A percentile compares a stretch with the other conserved stretches of the same genome.
phyloP scores from a whole-genome alignment of 2,329 filamentous ascomycete species.

The Raffaelea ambrosiae region DNA sequence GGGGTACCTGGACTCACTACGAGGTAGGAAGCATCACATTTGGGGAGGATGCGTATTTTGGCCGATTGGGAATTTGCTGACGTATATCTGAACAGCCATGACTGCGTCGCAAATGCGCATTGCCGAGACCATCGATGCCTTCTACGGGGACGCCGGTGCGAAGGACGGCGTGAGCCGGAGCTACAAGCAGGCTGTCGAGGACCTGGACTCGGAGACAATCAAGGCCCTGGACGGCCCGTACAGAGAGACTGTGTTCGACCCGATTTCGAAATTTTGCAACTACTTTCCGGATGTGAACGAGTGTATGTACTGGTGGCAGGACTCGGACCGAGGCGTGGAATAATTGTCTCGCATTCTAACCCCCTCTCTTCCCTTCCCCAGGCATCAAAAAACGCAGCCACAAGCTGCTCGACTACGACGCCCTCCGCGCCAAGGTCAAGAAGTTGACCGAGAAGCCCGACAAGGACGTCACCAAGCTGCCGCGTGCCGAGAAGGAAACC shows the following conservation, averaged over 20 bases:
- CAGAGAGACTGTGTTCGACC: slow-evolving; percentile 86
- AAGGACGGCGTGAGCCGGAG: slow-evolving; percentile 91
- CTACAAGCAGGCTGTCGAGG: slow-evolving; percentile 97
- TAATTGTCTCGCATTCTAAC: background rate
- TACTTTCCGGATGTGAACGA: slow-evolving; percentile 99
- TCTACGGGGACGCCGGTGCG: slow-evolving; percentile 93
- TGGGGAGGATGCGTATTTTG: background rate
- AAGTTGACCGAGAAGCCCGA: slow-evolving; percentile 96
- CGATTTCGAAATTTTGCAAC: slow-evolving; percentile 90
- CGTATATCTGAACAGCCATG: slow-evolving; percentile 70
- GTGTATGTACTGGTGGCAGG: slow-evolving; percentile 47
- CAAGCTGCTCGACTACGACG: slow-evolving; percentile 97
- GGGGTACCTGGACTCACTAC: slow-evolving; percentile 90
- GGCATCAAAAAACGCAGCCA: slow-evolving; percentile 97
- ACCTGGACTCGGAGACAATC: slow-evolving; percentile 95
- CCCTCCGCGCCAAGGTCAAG: slow-evolving; percentile 92
- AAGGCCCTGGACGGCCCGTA: slow-evolving; percentile 97
- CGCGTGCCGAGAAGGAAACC: slow-evolving; percentile 90
- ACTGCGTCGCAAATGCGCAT: slow-evolving; percentile 99
- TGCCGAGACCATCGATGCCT: slow-evolving; percentile 97
- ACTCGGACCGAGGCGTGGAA: background rate
- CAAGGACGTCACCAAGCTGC: slow-evolving; percentile 95
- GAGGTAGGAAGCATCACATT: slow-evolving; percentile 49
- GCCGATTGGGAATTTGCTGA: background rate
- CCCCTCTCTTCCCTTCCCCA: slow-evolving; percentile 22